These are phyloP conservation scores for Posidonia australis DNA, from an alignment of 106 monocot species.

Conservation along the genomic window DNA sequence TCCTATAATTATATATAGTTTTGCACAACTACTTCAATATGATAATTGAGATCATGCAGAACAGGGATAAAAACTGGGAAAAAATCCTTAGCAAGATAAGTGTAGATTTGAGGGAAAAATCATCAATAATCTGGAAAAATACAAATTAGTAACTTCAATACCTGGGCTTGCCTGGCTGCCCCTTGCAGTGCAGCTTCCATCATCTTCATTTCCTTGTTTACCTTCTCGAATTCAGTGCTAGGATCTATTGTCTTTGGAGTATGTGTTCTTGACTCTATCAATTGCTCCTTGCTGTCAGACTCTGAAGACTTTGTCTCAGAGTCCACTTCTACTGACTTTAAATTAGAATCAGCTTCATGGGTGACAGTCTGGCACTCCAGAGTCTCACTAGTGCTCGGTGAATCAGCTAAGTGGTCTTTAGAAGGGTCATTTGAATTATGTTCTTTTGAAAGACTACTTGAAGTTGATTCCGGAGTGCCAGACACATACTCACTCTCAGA, in stretches of 20 bases:
- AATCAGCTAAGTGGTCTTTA: conserved; percentile 1
- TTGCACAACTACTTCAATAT: too few relatives aligned
- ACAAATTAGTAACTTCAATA: conserved; percentile 8
- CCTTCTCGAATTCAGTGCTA: conserved; percentile 42
- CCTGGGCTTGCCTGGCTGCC: conserved; percentile 97
- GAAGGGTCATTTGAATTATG: conserved; percentile 1
- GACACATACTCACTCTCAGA: conserved; percentile 10
- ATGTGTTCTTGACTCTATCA: conserved; percentile 10
- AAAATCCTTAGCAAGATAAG: background rate
- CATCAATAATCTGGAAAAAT: background rate
- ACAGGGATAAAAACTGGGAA: too few relatives aligned
- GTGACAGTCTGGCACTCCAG: background rate
- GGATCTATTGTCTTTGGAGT: conserved; percentile 11
- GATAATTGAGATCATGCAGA: too few relatives aligned
- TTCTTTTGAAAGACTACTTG: conserved; percentile 8
- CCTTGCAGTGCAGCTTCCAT: conserved; percentile 97
- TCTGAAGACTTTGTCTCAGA: background rate
- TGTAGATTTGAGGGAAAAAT: background rate
- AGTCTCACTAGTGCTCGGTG: background rate
- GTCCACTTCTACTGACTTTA: background rate
- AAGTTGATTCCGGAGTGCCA: conserved; percentile 12
- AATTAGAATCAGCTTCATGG: background rate
- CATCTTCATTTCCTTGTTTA: conserved; percentile 69
- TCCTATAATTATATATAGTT: too few relatives aligned
- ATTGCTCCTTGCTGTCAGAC: conserved; percentile 12